A percentile compares a stretch with the other conserved stretches of the same genome.
Evolutionary conservation across 805 yeast species (phyloP).

Genomic region (Candida alai): DNA sequence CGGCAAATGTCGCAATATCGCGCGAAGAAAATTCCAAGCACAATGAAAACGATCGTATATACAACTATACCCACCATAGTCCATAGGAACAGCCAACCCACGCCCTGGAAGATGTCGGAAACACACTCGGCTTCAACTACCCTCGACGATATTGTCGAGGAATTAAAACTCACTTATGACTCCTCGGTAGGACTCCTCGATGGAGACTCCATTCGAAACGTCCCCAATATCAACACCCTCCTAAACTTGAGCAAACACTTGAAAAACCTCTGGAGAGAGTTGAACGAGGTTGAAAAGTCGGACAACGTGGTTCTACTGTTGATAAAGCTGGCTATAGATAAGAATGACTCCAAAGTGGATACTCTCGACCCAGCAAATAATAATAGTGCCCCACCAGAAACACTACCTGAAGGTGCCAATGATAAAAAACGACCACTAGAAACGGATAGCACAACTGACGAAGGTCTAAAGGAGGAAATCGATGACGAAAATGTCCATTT

Average conservation of each 20-base stretch:
- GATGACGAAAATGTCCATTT: slow-evolving; percentile 4
- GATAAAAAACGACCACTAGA: slow-evolving; percentile 4
- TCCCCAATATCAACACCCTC: slow-evolving; percentile 41
- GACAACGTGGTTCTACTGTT: slow-evolving; percentile 29
- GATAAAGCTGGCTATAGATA: too few species aligned
- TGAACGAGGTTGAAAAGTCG: slow-evolving; percentile 28
- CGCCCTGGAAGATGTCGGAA: slow-evolving; percentile 4
- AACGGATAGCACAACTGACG: slow-evolving; percentile 3
- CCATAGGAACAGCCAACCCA: not conserved
- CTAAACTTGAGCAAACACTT: slow-evolving; percentile 44
- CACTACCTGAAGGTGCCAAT: not conserved
- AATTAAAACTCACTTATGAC: slow-evolving; percentile 53
- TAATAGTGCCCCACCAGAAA: too few species aligned
- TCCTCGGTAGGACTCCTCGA: slow-evolving; percentile 55
- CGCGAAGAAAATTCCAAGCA: too few species aligned
- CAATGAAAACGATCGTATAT: not conserved
- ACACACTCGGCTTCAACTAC: slow-evolving; percentile 35
- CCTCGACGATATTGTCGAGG: slow-evolving; percentile 49
- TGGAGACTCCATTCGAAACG: slow-evolving; percentile 48
- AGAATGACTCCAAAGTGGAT: not conserved
- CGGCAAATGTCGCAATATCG: too few species aligned
- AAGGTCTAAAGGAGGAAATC: slow-evolving; percentile 7
- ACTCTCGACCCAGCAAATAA: too few species aligned
- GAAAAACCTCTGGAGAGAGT: slow-evolving; percentile 35
- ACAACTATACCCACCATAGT: not conserved